Conservation (phyloP, 2,329 filamentous ascomycete genomes). For the Botrytis aclada region DNA sequence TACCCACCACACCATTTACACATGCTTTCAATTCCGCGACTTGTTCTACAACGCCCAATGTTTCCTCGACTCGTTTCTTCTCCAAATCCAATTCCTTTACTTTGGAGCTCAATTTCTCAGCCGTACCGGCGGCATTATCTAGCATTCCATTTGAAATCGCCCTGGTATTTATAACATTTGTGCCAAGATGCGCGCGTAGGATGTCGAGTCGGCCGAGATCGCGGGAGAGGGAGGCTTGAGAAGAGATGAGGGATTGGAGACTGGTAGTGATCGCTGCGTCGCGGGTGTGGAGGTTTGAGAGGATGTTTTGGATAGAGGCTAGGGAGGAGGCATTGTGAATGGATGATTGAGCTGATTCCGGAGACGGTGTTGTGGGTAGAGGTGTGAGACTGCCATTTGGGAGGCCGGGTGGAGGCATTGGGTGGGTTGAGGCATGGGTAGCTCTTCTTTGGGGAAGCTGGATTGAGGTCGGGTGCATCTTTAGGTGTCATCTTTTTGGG, state of each 20-base stretch:
- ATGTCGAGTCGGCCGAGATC: conserved; percentile 86
- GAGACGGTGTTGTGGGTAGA: conserved; percentile 22
- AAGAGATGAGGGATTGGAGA: conserved; percentile 73
- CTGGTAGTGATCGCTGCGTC: conserved; percentile 72
- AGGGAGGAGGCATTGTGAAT: conserved; percentile 72
- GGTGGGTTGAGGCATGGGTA: conserved; percentile 36
- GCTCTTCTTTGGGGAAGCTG: conserved; percentile 21
- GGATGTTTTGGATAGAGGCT: conserved; percentile 73
- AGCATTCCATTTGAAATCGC: conserved; percentile 89
- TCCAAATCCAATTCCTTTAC: conserved; percentile 88
- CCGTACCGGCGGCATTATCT: conserved; percentile 78
- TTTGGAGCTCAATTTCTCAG: conserved; percentile 77
- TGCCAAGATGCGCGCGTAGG: conserved; percentile 80
- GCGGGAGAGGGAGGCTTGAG: conserved; percentile 81
- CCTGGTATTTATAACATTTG: conserved; percentile 80
- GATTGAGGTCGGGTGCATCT: conserved; percentile 19
- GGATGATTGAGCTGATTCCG: conserved; percentile 23
- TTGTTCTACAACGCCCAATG: conserved; percentile 88
- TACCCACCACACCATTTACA: conserved; percentile 88
- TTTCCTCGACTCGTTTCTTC: conserved; percentile 87
- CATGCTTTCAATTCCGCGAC: conserved; percentile 96
- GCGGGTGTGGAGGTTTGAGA: conserved; percentile 70
- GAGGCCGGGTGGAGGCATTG: conserved; percentile 39
- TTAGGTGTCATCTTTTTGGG: conserved; percentile 21
- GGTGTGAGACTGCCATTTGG: conserved; percentile 35